Base-by-base conservation (phyloP, 2,329 filamentous ascomycete species). In the Hypoxylon sp. region DNA sequence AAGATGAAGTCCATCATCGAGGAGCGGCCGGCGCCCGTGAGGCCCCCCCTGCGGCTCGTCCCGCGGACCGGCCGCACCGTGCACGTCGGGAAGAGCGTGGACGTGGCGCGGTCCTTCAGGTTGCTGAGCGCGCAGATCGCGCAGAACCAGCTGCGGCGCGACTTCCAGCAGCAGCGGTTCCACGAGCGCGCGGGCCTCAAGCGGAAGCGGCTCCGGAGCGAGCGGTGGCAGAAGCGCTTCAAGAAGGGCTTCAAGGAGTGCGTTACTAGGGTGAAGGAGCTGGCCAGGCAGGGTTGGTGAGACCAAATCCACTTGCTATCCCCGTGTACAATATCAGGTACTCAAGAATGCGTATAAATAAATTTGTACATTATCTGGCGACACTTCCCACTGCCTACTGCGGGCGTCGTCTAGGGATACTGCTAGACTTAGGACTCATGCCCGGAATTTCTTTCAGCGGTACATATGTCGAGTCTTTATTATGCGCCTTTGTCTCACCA, bases 241-340 rank as follows among this genome's bases (percentile, higher is more conserved):
- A 88, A 86, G 81, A 75, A 76, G 30, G 89, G 88, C 3, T 94
- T 95, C 78, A 83, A 81, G 75, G 84, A 84, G 4, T 86, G 87
- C 10, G 85, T 92, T 6, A 75, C 72, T 41, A 82, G 91, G 68
- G 91, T 93, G 5, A 81, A 85, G 73, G 85, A 91, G 75, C 81
- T 96, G 79, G 90, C 86, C 70, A 86, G 81, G 74, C 91, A 95
- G 79, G 92, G 92, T 2, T 95, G 93, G 92, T 96, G 79, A 72
- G 49, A 46, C 49, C 13, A n/a, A n/a, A 28, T 19, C 2, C 26
- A 44, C 52, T 37, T 26, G 15, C 51, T n/a, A n/a, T n/a, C n/a
- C n/a, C n/a, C 41, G 17, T 70, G 68, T 71, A 69, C 62, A 65
- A 58, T 62, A n/a, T n/a, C n/a, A n/a, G n/a, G n/a, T n/a, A 56